Evolutionary conservation across 202 grass and related monocot species (phyloP).

Genomic region (Setaria italica): DNA sequence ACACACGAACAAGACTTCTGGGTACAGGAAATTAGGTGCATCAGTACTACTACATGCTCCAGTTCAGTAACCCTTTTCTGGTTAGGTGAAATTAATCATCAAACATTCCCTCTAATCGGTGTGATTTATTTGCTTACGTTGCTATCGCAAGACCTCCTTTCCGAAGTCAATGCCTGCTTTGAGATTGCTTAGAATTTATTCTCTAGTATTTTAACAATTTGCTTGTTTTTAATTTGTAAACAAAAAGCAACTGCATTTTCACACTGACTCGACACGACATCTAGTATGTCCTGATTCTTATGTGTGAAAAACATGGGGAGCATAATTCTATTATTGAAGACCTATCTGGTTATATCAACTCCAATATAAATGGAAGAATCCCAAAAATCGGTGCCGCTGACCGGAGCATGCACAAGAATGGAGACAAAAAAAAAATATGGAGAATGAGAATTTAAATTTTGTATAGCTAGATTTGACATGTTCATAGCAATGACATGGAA

Average conservation of each 20-base stretch:
- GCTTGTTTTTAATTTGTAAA: conserved; percentile 16
- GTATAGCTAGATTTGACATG: conserved; percentile 19
- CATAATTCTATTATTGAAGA: conserved; percentile 18
- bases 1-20: conserved; percentile 44
- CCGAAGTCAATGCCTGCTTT: conserved; percentile 48
- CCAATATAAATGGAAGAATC: background rate
- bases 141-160: conserved; percentile 46
- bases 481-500: conserved; percentile 8
- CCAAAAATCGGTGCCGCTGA: background rate
- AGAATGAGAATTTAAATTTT: conserved; percentile 30
- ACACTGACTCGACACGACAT: conserved; percentile 9
- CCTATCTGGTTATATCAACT: background rate
- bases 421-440: background rate
- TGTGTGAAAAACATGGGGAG: conserved; percentile 32
- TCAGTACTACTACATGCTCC: conserved; percentile 30
- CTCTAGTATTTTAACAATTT: background rate
- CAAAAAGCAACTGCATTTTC: background rate
- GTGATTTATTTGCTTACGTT: conserved; percentile 30
- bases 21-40: conserved; percentile 60
- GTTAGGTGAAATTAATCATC: conserved; percentile 51
- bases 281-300: conserved; percentile 35
- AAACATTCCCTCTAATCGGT: conserved; percentile 46
- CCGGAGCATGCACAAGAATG: background rate
- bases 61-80: conserved; percentile 38
- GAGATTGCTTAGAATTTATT: conserved; percentile 46